Evolutionary conservation across 2,329 filamentous ascomycete species (phyloP).

Genomic region (Dryadomyces sulphureus): DNA sequence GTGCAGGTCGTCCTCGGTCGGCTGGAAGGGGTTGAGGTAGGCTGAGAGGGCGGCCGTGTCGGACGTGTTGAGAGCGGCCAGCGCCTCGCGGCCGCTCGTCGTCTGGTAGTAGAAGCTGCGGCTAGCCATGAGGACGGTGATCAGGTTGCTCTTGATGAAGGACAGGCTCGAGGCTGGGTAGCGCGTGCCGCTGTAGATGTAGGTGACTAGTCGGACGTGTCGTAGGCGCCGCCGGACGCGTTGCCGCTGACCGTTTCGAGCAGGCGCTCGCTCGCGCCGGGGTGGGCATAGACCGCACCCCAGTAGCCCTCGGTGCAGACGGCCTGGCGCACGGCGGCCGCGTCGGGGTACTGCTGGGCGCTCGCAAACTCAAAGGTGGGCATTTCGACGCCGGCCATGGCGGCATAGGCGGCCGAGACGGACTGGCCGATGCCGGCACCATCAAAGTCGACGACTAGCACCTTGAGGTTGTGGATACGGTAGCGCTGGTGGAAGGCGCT

Average conservation of each 20-base stretch:
- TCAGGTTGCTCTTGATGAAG: conserved; percentile 15
- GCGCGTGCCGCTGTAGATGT: conserved; percentile 21
- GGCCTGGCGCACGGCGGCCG: conserved; percentile 15
- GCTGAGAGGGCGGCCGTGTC: not conserved
- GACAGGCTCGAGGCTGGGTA: conserved; percentile 18
- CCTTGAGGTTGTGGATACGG: not conserved
- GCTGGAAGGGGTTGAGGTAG: conserved; percentile 17
- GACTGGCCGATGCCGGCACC: conserved; percentile 18
- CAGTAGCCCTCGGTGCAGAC: conserved; percentile 23
- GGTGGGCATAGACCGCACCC: conserved; percentile 20
- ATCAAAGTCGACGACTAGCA: conserved; percentile 15
- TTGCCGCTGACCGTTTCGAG: conserved; percentile 14
- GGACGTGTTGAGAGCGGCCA: conserved; percentile 13
- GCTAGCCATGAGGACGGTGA: not conserved
- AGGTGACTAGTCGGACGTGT: conserved; percentile 18
- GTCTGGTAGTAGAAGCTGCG: conserved; percentile 11
- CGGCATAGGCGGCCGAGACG: conserved; percentile 18
- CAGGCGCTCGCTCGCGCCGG: conserved; percentile 9
- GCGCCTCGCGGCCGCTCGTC: conserved; percentile 10
- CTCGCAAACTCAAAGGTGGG: conserved; percentile 18
- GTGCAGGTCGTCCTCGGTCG: conserved; percentile 15
- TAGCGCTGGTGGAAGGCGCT: not conserved
- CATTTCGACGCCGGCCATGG: conserved; percentile 15
- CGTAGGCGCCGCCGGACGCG: conserved; percentile 14
- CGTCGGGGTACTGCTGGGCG: conserved; percentile 13